Percentiles rank a stretch among this genome's conserved stretches.
Evolutionary conservation across 2,329 filamentous ascomycete species (phyloP).

Genomic region (Aureobasidium sp.): DNA sequence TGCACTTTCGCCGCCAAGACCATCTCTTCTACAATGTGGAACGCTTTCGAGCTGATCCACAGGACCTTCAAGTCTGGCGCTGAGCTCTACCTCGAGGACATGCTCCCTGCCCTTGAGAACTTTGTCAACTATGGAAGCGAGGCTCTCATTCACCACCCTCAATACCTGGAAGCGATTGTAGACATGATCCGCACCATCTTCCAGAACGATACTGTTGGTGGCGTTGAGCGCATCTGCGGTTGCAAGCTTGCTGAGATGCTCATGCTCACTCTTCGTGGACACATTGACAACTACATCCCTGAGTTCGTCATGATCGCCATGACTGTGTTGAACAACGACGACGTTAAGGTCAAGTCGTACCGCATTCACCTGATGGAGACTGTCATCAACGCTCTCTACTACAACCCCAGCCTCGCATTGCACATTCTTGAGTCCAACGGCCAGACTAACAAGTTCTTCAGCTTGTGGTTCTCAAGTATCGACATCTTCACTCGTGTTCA

Average conservation of each 20-base stretch:
- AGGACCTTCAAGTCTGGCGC: constrained; percentile 95
- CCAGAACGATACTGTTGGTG: constrained; percentile 81
- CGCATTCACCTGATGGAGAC: constrained; percentile 97
- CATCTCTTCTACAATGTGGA: constrained; percentile 97
- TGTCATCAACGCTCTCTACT: constrained; percentile 96
- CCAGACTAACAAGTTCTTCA: constrained; percentile 99
- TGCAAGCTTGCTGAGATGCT: constrained; percentile 96
- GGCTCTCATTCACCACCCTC: constrained; percentile 71
- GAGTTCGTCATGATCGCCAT: constrained; percentile 88
- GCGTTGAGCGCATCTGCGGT: constrained; percentile 90
- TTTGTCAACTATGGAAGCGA: constrained; percentile 88
- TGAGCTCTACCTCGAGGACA: constrained; percentile 95
- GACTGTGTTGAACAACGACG: constrained; percentile 65
- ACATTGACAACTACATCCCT: constrained; percentile 80
- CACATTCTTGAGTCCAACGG: constrained; percentile 82
- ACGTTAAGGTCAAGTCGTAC: constrained; percentile 85
- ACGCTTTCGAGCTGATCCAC: constrained; percentile 94
- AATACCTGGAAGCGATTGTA: constrained; percentile 80
- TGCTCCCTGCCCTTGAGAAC: constrained; percentile 96
- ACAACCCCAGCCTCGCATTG: constrained; percentile 80
- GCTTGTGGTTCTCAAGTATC: constrained; percentile 95
- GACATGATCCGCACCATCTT: constrained; percentile 97
- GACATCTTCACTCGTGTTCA: constrained; percentile 88
- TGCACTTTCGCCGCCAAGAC: constrained; percentile 96
- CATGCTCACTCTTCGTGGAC: constrained; percentile 87